Evolutionary conservation across 2,329 filamentous ascomycete genomes (phyloP).

Genomic region (Dactylellina cionopaga): DNA sequence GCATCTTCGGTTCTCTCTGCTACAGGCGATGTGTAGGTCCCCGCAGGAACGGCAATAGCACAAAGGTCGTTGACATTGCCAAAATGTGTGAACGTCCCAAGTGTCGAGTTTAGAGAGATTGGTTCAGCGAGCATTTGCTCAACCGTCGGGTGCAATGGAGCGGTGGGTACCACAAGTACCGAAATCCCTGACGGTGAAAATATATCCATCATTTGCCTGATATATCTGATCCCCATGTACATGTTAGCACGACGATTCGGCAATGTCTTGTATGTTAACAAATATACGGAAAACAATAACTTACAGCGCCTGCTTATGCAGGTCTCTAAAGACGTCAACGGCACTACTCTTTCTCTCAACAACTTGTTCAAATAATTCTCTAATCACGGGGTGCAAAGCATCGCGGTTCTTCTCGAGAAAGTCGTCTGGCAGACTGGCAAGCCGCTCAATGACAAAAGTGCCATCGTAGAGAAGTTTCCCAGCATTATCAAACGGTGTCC

Average conservation of each 20-base stretch:
- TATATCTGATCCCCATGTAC: constrained; percentile 59
- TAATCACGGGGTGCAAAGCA: constrained; percentile 66
- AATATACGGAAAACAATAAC: constrained; percentile 25
- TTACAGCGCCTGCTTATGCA: constrained; percentile 62
- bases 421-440: constrained; percentile 63
- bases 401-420: constrained; percentile 58
- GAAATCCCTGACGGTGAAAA: constrained; percentile 62
- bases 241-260: background rate
- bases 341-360: constrained; percentile 61
- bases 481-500: constrained; percentile 65
- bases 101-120: constrained; percentile 66
- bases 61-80: constrained; percentile 71
- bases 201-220: constrained; percentile 61
- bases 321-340: constrained; percentile 65
- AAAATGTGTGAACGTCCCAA: constrained; percentile 70
- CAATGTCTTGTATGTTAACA: too few relatives aligned
- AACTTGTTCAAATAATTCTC: constrained; percentile 62
- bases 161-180: constrained; percentile 68
- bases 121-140: constrained; percentile 66
- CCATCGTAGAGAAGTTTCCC: constrained; percentile 69
- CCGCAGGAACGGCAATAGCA: constrained; percentile 67
- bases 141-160: constrained; percentile 67
- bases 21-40: constrained; percentile 58
- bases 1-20: constrained; percentile 45
- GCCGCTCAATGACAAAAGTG: constrained; percentile 68